These are phyloP conservation scores for Penicillium goetzii DNA, from an alignment of 495 filamentous ascomycete genomes.

Conservation along the genomic window DNA sequence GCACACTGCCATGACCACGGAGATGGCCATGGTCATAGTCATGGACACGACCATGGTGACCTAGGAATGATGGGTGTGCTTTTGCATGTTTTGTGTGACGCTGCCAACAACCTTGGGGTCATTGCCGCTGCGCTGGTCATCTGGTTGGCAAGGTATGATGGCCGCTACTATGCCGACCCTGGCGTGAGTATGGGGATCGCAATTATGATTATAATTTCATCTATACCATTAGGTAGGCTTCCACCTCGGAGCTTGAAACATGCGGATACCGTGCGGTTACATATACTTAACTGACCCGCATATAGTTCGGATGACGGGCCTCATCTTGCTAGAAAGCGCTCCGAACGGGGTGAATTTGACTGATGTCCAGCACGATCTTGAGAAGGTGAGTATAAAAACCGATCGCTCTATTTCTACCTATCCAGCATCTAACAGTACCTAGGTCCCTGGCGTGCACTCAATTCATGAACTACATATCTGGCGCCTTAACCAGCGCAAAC, in stretches of 20 bases:
- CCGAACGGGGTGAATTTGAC: slow-evolving; percentile 73
- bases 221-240: slow-evolving; percentile 43
- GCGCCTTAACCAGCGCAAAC: slow-evolving; percentile 55
- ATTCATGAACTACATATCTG: slow-evolving; percentile 59
- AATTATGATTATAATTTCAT: slow-evolving; percentile 47
- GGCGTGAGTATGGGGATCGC: slow-evolving; percentile 51
- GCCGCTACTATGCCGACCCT: slow-evolving; percentile 54
- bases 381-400: slow-evolving; percentile 37
- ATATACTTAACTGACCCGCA: slow-evolving; percentile 12
- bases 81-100: slow-evolving; percentile 54
- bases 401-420: background rate
- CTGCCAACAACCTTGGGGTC: slow-evolving; percentile 54
- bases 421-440: slow-evolving; percentile 3
- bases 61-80: slow-evolving; percentile 54
- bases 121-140: slow-evolving; percentile 51
- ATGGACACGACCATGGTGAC: slow-evolving; percentile 42
- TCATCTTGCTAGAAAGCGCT: slow-evolving; percentile 81
- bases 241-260: background rate
- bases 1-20: slow-evolving; percentile 14
- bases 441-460: slow-evolving; percentile 49
- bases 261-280: background rate
- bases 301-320: slow-evolving; percentile 43
- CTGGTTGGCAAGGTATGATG: slow-evolving; percentile 44
- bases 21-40: slow-evolving; percentile 28
- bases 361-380: slow-evolving; percentile 76